Evolutionary conservation across 345 rosid genomes (phyloP), one percentile per base, ranked within the genome.

Genomic region (Cochlearia excelsa): DNA sequence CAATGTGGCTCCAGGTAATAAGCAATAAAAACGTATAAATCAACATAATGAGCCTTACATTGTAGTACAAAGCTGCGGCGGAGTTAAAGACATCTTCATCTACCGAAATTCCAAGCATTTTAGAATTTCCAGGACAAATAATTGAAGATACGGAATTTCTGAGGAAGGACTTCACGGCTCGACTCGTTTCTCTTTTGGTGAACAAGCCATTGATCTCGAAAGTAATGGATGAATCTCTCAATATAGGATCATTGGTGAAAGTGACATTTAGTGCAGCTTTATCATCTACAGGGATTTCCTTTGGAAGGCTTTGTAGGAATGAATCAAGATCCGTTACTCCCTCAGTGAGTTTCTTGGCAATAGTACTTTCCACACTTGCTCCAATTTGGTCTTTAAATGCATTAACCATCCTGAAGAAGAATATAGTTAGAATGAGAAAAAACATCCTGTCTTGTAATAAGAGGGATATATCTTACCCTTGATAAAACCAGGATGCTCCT

Each of bases 401-500:
- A 83, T 93, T 78, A 11, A 92, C 71, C 91, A 93, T 82, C 72
- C 97, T 93, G 76, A 39, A 64, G 30, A 62, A 64, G 4, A 44
- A 54, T 27, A 11, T 35, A 52, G 29, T 27, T 66, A 9, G 2
- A 26, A 50, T 33, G 48, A 27, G 6, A 27, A 54, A 34, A 35
- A 33, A 48, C 43, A 16, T 16, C 37, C 37, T 6, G 37, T 34
- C 37, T 34, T 34, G 37, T 1, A 8, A 37, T 4, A 37, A 3
- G 2, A 37, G 7, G 5, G 7, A 43, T 51, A 46, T 30, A 6
- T 6, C 75, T 53, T 85, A 92, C 99, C 99, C 99, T 66, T 88
- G 97, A 79, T 92, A 92, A 67, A 92, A 83, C 97, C 99, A 92
- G 45, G 99, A 89, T 28, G 94, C 89, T 51, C 99, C 95, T 81